A percentile compares a stretch with the other conserved stretches of the same genome.
These are phyloP conservation scores for Pittosporum tobira DNA, from an alignment of 129 eudicot genomes.

Conservation along the genomic window DNA sequence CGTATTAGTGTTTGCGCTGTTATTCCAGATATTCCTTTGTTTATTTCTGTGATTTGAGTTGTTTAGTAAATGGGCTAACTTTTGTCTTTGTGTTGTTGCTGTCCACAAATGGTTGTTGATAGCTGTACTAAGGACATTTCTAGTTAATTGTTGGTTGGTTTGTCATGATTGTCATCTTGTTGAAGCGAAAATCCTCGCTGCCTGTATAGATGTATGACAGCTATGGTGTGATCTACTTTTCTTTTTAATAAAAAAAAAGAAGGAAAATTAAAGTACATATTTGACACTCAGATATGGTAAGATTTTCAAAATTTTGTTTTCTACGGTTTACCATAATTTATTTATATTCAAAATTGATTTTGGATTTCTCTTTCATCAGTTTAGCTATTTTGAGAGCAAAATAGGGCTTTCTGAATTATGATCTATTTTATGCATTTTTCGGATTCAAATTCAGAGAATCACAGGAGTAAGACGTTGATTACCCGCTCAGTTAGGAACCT, in stretches of 20 bases:
- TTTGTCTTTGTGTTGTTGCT: not conserved
- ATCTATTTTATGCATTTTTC: slow-evolving; percentile 3
- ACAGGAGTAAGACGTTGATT: not conserved
- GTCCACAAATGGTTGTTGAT: slow-evolving; percentile 2
- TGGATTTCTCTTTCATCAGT: not conserved
- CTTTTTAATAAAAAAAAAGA: not conserved
- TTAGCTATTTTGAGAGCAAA: not conserved
- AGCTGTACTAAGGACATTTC: not conserved
- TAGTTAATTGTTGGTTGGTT: not conserved
- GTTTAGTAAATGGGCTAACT: not conserved
- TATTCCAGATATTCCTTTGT: not conserved
- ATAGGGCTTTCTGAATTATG: slow-evolving; percentile 3
- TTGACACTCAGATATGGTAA: too few relatives aligned
- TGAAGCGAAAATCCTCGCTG: not conserved
- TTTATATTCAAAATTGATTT: not conserved
- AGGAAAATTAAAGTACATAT: too few relatives aligned
- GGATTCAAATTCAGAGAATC: not conserved
- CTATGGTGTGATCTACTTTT: not conserved
- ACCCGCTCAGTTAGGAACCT: not conserved
- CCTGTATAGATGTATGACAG: not conserved
- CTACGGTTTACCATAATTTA: not conserved
- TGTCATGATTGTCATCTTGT: not conserved
- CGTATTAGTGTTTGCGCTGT: too few relatives aligned
- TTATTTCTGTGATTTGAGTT: not conserved
- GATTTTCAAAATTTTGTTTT: not conserved